Conservation (phyloP, 1,284 basidiomycete species). For the Sutorius eximius region DNA sequence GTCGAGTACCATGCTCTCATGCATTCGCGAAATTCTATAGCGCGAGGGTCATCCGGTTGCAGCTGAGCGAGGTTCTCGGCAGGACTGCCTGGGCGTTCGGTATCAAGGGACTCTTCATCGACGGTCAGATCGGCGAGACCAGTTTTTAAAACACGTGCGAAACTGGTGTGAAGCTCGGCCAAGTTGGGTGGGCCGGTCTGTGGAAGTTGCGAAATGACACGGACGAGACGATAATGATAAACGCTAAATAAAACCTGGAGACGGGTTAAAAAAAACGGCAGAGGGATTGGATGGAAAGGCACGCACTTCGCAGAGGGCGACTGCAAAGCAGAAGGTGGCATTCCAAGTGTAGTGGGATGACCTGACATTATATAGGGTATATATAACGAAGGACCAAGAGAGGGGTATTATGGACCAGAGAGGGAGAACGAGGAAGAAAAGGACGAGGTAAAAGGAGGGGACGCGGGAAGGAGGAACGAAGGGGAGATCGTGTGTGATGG, state of each 20-base stretch:
- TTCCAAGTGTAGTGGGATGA: conserved; percentile 44
- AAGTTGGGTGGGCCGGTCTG: conserved; percentile 49
- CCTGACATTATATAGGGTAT: conserved; percentile 49
- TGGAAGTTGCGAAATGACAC: conserved; percentile 51
- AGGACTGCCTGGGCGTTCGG: conserved; percentile 58
- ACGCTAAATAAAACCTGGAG: conserved; percentile 75
- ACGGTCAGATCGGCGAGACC: conserved; percentile 54
- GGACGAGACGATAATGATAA: conserved; percentile 62
- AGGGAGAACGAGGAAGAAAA: conserved; percentile 61
- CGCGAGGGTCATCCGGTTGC: conserved; percentile 64
- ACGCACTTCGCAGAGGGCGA: conserved; percentile 61
- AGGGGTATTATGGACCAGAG: conserved; percentile 71
- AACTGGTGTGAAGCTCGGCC: conserved; percentile 58
- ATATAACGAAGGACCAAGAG: conserved; percentile 68
- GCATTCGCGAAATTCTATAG: conserved; percentile 72
- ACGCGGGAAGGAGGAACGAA: conserved; percentile 39
- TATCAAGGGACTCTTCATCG: conserved; percentile 56
- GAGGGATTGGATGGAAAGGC: neutral
- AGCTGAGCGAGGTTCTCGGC: conserved; percentile 58
- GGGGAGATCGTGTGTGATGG: conserved; percentile 34
- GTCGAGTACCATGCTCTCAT: conserved; percentile 57
- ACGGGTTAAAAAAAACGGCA: neutral
- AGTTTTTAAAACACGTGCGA: conserved; percentile 56
- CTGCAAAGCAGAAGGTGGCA: conserved; percentile 42
- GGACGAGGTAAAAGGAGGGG: conserved; percentile 57